Conservation (phyloP, 2,329 filamentous ascomycete species). For the Aspergillus fumigatiaffinis region DNA sequence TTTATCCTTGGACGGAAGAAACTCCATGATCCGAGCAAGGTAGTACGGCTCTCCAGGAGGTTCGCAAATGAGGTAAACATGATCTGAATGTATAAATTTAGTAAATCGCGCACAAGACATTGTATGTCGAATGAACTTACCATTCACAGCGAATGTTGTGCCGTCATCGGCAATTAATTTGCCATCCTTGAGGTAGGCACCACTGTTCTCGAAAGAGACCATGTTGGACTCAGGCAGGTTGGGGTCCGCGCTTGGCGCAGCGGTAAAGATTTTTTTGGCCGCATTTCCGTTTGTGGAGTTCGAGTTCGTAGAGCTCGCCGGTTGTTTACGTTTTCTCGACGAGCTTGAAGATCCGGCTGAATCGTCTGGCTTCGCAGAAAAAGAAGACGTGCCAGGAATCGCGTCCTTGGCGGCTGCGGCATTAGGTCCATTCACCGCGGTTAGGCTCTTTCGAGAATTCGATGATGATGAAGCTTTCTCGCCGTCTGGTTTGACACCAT, state of each 20-base stretch:
- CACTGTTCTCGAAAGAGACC: constrained; percentile 76
- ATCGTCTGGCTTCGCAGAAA: constrained; percentile 49
- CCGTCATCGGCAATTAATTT: constrained; percentile 88
- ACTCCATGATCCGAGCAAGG: constrained; percentile 96
- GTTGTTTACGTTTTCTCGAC: constrained; percentile 83
- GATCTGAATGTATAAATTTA: constrained; percentile 44
- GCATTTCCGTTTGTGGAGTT: constrained; percentile 28
- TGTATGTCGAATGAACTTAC: constrained; percentile 53
- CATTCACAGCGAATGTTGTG: constrained; percentile 76
- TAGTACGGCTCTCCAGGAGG: constrained; percentile 98
- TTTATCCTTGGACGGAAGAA: constrained; percentile 77
- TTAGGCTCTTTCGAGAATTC: constrained; percentile 38
- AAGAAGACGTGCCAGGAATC: constrained; percentile 57
- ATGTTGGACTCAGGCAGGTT: constrained; percentile 67
- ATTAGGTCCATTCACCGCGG: constrained; percentile 31
- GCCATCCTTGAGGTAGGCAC: constrained; percentile 66
- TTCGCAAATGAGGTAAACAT: constrained; percentile 96
- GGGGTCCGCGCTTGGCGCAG: constrained; percentile 27
- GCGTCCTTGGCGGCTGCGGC: constrained; percentile 38
- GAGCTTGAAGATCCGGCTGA: constrained; percentile 44
- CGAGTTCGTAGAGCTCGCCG: constrained; percentile 38
- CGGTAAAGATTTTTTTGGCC: constrained; percentile 35
- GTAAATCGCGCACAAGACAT: constrained; percentile 7
- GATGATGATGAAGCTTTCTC: constrained; percentile 36
- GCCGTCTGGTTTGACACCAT: constrained; percentile 32